Base-by-base conservation (phyloP, 768 basidiomycete genomes). In the Amanita rubescens region DNA sequence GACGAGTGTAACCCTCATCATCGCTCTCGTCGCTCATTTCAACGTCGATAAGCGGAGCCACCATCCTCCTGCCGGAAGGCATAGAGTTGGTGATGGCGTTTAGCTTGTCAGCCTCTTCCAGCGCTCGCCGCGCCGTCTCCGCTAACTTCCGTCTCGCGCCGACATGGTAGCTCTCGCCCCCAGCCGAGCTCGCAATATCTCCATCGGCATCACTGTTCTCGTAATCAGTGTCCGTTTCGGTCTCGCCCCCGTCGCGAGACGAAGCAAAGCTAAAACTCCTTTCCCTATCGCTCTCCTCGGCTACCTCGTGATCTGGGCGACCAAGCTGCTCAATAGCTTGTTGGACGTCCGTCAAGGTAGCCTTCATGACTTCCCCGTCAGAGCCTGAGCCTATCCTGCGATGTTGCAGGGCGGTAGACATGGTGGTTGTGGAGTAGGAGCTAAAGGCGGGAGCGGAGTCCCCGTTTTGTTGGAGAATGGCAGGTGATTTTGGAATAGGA, bases 301-400 rank as follows among this genome's bases (percentile, higher is more conserved):
- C 59, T 14, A 53, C 63, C 11, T 57, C 62, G 20, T 67, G 69
- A 27, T 70, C 71, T 42, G 25, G 44, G 19, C 75, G 72, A 7
- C 85, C 87, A 22, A 93, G 82, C 60, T 93, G 89, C 56, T 94
- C 89, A 60, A 94, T 93, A 17, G 91, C 92, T 58, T 89, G 73
- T 66, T 95, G 89, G 5, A 95, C 89, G 54, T 94, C 91, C 2
- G 87, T 91, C 76, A 94, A 77, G 2, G 92, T 95, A 1, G 85
- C 89, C 35, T 81, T 80, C 88, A 95, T 92, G 53, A 87, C 79
- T 12, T 71, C 77, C 42, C 77, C 72, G 39, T 71, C 69, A 37
- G 60, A 63, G 17, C 62, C 59, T 10, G 60, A 63, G 14, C 62
- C 59, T 8, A 60, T 42, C 27, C 49, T 54, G 9, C 60, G 54